Base-by-base conservation (phyloP, 2,329 filamentous ascomycete species). In the Cyphellophora europaea region DNA sequence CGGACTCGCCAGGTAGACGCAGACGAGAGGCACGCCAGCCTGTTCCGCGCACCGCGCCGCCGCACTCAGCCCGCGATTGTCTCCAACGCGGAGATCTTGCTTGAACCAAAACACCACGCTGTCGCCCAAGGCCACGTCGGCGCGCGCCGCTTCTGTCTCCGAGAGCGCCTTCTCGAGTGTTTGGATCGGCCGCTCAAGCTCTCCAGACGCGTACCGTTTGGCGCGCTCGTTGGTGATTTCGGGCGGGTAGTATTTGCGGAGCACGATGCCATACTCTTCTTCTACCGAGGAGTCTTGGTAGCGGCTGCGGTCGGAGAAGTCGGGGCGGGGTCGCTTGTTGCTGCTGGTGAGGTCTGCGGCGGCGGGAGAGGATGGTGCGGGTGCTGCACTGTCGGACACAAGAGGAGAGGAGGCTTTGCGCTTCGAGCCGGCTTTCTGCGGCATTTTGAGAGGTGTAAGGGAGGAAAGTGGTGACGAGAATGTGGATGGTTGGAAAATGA, bases 51-150 rank as follows among this genome's bases (percentile, higher is more conserved):
- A 68, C 38, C 76, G 61, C 36, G 72, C 77, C 0, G 87, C 87
- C 41, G 77, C 58, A 19, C 72, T 69, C 15, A 94, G 57, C 0
- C 74, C 74, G 6, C 72, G 79, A 54, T 93, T 94, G 55, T 95
- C 88, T 1, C 61, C 57, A 2, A 72, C 67, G 3, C 87, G 72
- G 33, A 93, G 59, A 54, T 94, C 88, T 51, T 74, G 77, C 59
- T 91, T 93, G 65, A 89, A 94, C 87, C 87, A 94, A 58, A 93
- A 84, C 0, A 93, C 73, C 0, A 93, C 79, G 0, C 78, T 74
- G 16, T 73, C 63, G 18, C 72, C 72, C 0, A 69, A 61, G 2
- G 60, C 42, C 10, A 82, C 67, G 1, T 61, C 56, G 17, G 66
- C 62, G 6, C 82, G 69, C 21, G 59, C 54, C 0, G 58, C 49